Conservation (phyloP, 495 filamentous ascomycete species). For the Aspergillus heteromorphus region DNA sequence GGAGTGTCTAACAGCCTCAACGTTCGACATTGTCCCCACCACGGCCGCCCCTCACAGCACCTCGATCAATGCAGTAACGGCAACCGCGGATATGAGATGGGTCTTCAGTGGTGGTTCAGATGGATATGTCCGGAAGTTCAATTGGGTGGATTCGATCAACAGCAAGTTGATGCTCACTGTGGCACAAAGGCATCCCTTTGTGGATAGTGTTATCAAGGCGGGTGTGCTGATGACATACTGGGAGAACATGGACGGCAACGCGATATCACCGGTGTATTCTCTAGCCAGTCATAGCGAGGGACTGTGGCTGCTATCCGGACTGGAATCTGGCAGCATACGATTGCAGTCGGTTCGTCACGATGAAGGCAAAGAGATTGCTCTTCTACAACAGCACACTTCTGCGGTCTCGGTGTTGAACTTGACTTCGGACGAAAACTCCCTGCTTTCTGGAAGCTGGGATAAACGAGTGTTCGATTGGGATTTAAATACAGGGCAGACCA, state of each 20-base stretch:
- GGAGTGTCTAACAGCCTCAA: constrained; percentile 73
- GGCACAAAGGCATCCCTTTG: constrained; percentile 93
- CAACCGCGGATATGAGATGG: constrained; percentile 93
- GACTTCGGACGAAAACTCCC: constrained; percentile 75
- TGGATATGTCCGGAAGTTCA: constrained; percentile 91
- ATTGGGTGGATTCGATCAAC: constrained; percentile 92
- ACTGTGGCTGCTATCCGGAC: constrained; percentile 82
- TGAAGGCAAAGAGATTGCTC: constrained; percentile 81
- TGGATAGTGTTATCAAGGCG: constrained; percentile 93
- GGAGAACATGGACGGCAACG: constrained; percentile 69
- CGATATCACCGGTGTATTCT: constrained; percentile 83
- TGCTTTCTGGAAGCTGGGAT: constrained; percentile 95
- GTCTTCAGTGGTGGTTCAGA: constrained; percentile 92
- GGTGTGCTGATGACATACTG: constrained; percentile 92
- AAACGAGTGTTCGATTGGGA: constrained; percentile 94
- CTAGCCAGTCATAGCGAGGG: constrained; percentile 85
- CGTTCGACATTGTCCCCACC: constrained; percentile 94
- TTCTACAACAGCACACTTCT: constrained; percentile 78
- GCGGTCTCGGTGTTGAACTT: constrained; percentile 86
- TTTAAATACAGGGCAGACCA: constrained; percentile 75
- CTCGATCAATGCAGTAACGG: constrained; percentile 86
- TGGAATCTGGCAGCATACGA: constrained; percentile 89
- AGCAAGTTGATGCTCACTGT: constrained; percentile 91
- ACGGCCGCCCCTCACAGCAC: constrained; percentile 95
- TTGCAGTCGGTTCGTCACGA: constrained; percentile 92